Evolutionary conservation across 352 stramenopile species (phyloP).

Genomic region (Pythium pyrilobum): DNA sequence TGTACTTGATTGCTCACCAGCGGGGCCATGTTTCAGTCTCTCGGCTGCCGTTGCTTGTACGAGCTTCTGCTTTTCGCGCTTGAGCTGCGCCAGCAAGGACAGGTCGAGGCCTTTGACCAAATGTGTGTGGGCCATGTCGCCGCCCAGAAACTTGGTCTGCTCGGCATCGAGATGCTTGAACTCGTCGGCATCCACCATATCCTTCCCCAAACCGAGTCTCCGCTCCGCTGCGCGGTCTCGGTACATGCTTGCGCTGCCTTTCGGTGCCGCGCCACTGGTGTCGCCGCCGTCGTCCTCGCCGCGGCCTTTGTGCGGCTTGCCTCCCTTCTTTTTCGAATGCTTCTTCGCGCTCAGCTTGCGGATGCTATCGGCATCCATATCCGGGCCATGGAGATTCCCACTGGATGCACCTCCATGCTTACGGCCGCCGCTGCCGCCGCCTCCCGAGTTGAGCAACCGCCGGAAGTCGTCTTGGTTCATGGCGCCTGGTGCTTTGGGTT

Average conservation of each 20-base stretch:
- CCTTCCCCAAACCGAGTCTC: slow-evolving; percentile 24
- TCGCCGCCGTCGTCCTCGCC: slow-evolving; percentile 1
- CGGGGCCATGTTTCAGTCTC: slow-evolving; percentile 22
- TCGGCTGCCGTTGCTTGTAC: slow-evolving; percentile 21
- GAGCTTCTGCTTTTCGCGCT: slow-evolving; percentile 68
- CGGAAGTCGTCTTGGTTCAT: slow-evolving; percentile 84
- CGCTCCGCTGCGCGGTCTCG: slow-evolving; percentile 68
- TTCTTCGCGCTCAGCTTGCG: slow-evolving; percentile 56
- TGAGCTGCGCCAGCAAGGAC: slow-evolving; percentile 80
- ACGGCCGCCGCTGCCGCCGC: slow-evolving; percentile 3
- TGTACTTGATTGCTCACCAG: too few species aligned
- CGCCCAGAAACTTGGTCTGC: slow-evolving; percentile 41
- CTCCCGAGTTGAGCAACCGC: slow-evolving; percentile 37
- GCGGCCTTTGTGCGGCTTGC: slow-evolving; percentile 31
- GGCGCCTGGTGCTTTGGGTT: not conserved
- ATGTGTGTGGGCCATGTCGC: slow-evolving; percentile 77
- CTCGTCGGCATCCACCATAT: slow-evolving; percentile 40
- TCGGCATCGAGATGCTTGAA: slow-evolving; percentile 56
- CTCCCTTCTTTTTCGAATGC: slow-evolving; percentile 43
- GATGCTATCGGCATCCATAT: slow-evolving; percentile 39
- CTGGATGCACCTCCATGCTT: slow-evolving; percentile 18
- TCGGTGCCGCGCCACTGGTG: not conserved
- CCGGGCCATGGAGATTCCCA: slow-evolving; percentile 53
- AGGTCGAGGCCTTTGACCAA: slow-evolving; percentile 89
- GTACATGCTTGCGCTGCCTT: slow-evolving; percentile 23